Conservation (phyloP, 768 basidiomycete species). For the Boletus subcaerulescens region DNA sequence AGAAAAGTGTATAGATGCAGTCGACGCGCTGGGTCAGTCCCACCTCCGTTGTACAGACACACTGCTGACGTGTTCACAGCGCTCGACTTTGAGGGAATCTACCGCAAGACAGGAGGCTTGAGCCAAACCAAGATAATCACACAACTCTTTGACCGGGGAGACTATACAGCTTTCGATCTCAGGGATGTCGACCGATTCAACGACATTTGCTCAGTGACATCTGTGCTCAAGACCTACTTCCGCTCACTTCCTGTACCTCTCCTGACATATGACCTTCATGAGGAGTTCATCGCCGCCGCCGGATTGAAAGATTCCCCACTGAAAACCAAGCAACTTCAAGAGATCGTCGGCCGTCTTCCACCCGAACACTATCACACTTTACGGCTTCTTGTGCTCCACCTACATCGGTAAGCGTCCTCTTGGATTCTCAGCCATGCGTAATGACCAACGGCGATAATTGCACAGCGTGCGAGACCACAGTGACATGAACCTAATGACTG, state of each 20-base stretch:
- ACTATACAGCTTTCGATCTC: conserved; percentile 87
- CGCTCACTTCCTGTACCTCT: conserved; percentile 88
- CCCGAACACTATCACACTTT: conserved; percentile 86
- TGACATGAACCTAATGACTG: conserved; percentile 87
- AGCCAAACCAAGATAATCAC: conserved; percentile 91
- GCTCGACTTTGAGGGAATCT: conserved; percentile 96
- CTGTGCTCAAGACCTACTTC: conserved; percentile 96
- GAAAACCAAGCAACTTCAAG: conserved; percentile 60
- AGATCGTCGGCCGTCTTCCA: conserved; percentile 76
- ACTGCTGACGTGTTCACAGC: conserved; percentile 42
- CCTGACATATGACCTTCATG: conserved; percentile 87
- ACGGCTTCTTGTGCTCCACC: conserved; percentile 77
- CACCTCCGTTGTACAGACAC: neutral
- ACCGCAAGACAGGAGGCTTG: conserved; percentile 94
- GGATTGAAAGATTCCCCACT: conserved; percentile 59
- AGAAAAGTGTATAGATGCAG: conserved; percentile 93
- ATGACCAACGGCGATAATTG: conserved; percentile 1
- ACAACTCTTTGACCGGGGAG: conserved; percentile 90
- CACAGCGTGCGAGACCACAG: conserved; percentile 58
- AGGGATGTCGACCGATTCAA: conserved; percentile 87
- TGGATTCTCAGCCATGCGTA: neutral
- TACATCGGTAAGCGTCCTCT: conserved; percentile 60
- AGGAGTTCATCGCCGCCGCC: conserved; percentile 80
- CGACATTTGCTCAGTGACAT: conserved; percentile 95
- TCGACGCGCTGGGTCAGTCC: conserved; percentile 75